phyloP scores from a whole-genome alignment of 331 rosid genomes.

The Acacia pycnantha region DNA sequence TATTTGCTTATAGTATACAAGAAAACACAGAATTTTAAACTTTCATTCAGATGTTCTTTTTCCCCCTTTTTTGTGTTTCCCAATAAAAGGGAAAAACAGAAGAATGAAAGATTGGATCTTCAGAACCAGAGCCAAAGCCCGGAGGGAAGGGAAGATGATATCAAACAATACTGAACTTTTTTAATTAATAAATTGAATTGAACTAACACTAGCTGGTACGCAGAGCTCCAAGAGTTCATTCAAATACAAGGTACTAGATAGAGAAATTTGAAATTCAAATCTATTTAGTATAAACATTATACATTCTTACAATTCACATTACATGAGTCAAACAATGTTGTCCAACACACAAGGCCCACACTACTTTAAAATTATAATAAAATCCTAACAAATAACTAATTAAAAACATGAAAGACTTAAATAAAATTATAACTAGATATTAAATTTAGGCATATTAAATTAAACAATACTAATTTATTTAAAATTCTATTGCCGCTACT shows the following conservation, averaged over 20 bases:
- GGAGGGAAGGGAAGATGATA: background rate
- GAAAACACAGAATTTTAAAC: background rate
- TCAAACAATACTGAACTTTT: background rate
- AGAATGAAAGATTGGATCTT: background rate
- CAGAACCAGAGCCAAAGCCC: background rate
- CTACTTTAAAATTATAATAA: background rate
- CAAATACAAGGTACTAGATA: background rate
- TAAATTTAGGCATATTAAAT: background rate
- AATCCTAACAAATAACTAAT: background rate
- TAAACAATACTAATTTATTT: background rate
- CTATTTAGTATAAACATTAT: background rate
- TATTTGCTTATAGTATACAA: background rate
- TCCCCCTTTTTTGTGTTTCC: background rate
- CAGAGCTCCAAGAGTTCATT: background rate
- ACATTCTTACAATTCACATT: background rate
- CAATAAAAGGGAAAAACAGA: background rate
- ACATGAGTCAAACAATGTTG: background rate
- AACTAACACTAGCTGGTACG: background rate
- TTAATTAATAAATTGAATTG: background rate
- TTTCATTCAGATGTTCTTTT: slow-evolving; percentile 8
- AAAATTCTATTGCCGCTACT: background rate
- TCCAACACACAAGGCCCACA: background rate
- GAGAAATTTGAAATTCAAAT: background rate
- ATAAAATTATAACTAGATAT: background rate
- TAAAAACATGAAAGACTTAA: background rate